Base-by-base conservation (phyloP, 495 filamentous ascomycete species). In the Wilcoxina mikolae region DNA sequence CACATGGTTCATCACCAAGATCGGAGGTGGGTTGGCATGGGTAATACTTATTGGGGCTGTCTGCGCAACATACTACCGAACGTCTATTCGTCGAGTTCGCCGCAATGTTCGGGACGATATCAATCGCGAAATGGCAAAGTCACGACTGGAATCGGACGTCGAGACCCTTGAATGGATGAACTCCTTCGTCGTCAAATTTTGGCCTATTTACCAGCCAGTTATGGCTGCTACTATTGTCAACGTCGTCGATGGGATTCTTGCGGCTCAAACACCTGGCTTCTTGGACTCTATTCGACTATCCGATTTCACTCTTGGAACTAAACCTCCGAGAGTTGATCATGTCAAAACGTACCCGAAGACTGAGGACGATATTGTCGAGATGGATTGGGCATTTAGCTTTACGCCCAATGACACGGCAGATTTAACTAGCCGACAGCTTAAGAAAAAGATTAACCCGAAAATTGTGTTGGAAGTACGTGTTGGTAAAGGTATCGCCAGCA, bases 361-460 rank as follows among this genome's bases (percentile, higher is more conserved):
- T 11, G 85, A 95, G 43, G 87, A 95, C 44, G 90, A 99, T 62
- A 83, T 83, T 52, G 85, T 99, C 39, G 77, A 96, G 52, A 99
- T 96, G 93, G 91, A 99, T 65, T 99, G 91, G 91, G 89, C 94
- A 60, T 96, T 99, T 70, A 95, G 89, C 71, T 99, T 99, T 69
- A 96, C 85, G 0, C 91, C 91, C 7, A 95, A 90, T 60, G 91
- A 99, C 68, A 83, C 76, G 9, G 79, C 83, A 56, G 91, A 99
- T 69, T 74, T 99, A 75, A 99, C 91, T 3, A 72, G 80, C 20
- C 80, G 83, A 42, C 91, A 99, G 64, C 67, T 93, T 59, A 91
- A 87, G 71, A 84, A 90, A 69, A 95, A 93, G 71, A 75, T 95
- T 67, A 95, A 99, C 67, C 91, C 91, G 58, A 99, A 96, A 70